Evolutionary conservation across 1,284 basidiomycete species (phyloP), one percentile per base, ranked within the genome.

Genomic region (Tausonia pullulans): DNA sequence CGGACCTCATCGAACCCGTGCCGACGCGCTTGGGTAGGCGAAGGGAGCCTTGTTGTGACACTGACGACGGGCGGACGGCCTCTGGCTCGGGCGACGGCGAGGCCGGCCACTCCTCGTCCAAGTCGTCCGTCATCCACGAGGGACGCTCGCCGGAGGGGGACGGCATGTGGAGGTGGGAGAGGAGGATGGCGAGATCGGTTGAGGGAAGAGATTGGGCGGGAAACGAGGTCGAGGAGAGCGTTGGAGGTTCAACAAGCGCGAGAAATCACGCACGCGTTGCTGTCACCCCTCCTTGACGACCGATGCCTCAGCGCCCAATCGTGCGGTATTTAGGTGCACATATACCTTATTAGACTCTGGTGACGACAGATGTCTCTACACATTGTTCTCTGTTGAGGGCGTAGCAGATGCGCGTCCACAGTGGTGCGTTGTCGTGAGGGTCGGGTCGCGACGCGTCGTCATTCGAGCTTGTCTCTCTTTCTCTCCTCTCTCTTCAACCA

Each of bases 41-140:
- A 16, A 62, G 6, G 11, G 61, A 62, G 16, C 43, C 39, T 27
- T 27, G 40, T n/a, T 55, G 43, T 44, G 44, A 55, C 3, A 40
- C 43, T 50, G 54, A 51, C 10, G 52, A 56, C 16, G 27, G 27
- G 16, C 27, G 48, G n/a, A 51, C 13, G 53, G 46, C 43, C n/a
- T 59, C 63, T 11, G 61, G 61, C 44, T 52, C 53, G 43, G 61
- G 61, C 13, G 53, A 56, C 27, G 61, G 61, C 16, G 63, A 64
- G 13, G 53, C 43, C 7, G 63, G 63, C 63, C 63, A 64, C 53
- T 64, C 63, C 46, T 64, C 63, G 10, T 64, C 63, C 13, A 64
- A 53, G 39, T 64, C 63, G 4, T 64, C 58, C n/a, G 63, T 59
- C 62, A 63, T 63, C 62, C 62, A 63, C 1, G 55, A 57, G 14